Percentiles rank a stretch among this genome's conserved stretches.
Conservation (phyloP, 148 eudicot genomes). For the Vaccinium myrtillus region DNA sequence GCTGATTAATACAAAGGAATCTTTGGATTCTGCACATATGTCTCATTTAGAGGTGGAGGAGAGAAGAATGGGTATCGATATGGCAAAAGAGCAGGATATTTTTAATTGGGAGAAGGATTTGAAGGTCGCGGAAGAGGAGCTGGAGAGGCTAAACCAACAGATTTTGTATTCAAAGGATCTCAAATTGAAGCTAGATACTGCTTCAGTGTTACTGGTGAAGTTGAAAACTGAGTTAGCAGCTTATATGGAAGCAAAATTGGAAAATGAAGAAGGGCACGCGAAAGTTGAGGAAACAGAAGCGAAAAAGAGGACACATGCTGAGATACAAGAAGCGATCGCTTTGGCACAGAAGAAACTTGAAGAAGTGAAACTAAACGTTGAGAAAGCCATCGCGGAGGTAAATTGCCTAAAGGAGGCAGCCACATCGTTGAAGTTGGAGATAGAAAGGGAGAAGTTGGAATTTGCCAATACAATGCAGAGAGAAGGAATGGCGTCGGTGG, state of each 20-base stretch:
- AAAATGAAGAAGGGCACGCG: slow-evolving; percentile 18
- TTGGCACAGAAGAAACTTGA: slow-evolving; percentile 60
- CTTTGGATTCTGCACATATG: slow-evolving; percentile 81
- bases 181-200: slow-evolving; percentile 57
- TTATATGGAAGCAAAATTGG: slow-evolving; percentile 74
- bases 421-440: slow-evolving; percentile 55
- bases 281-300: slow-evolving; percentile 17
- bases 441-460: slow-evolving; percentile 64
- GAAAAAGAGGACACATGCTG: slow-evolving; percentile 43
- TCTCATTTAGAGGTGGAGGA: slow-evolving; percentile 95
- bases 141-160: slow-evolving; percentile 55
- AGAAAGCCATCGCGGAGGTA: slow-evolving; percentile 67
- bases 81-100: slow-evolving; percentile 85
- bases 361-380: slow-evolving; percentile 61
- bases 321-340: slow-evolving; percentile 52
- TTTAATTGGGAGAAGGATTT: slow-evolving; percentile 78
- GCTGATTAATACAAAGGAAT: slow-evolving; percentile 71
- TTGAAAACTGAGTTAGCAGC: slow-evolving; percentile 81
- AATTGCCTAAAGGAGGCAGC: slow-evolving; percentile 63
- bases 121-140: slow-evolving; percentile 78
- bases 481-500: slow-evolving; percentile 84
- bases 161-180: slow-evolving; percentile 61
- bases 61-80: slow-evolving; percentile 73
- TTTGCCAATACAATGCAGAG: slow-evolving; percentile 57
- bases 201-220: slow-evolving; percentile 52